Base-by-base conservation (phyloP, 495 filamentous ascomycete species). In the Penicillium desertorum region DNA sequence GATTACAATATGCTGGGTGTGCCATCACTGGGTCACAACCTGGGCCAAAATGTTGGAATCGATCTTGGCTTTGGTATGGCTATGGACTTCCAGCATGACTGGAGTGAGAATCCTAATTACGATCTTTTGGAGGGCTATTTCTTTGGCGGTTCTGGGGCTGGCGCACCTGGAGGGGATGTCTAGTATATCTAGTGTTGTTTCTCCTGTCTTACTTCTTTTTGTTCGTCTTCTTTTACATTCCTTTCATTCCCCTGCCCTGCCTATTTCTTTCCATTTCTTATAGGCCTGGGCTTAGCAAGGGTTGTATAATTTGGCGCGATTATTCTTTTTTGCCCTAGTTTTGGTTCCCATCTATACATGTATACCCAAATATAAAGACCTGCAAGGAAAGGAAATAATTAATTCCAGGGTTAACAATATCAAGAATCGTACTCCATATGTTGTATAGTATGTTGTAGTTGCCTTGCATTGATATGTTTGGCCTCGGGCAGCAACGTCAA, bases 111-210 rank as follows among this genome's bases (percentile, higher is more conserved):
- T 23, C 79, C 82, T 55, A 87, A 87, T 54, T 82, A 93, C 62
- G 91, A 96, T 80, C 71, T 96, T 29, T 89, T 96, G 69, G 90
- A 95, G 71, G 92, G 90, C 0, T 96, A 93, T 69, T 96, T 93
- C 76, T 96, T 96, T 75, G 92, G 92, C 19, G 75, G 75, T 23
- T 68, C 67, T 36, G 74, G 74, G 23, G 55, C 62, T 37, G 73
- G 71, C 34, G 61, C 70, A 42, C 46, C 66, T 45, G 69, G 70
- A 50, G 64, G 63, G 20, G 62, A 67, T 64, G 54, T 51, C 34
- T 69, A 59, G 34, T 16, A 29, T 58, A 3, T 46, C 22, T 37
- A 23, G 22, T 54, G 36, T 44, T 17, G 29, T 57, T 43, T 47
- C 5, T 47, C 48, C 32, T 32, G 22, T 17, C n/a, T 56, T 19